Base-by-base conservation (phyloP, 2,329 filamentous ascomycete genomes). In the Epichloe coenophiala region DNA sequence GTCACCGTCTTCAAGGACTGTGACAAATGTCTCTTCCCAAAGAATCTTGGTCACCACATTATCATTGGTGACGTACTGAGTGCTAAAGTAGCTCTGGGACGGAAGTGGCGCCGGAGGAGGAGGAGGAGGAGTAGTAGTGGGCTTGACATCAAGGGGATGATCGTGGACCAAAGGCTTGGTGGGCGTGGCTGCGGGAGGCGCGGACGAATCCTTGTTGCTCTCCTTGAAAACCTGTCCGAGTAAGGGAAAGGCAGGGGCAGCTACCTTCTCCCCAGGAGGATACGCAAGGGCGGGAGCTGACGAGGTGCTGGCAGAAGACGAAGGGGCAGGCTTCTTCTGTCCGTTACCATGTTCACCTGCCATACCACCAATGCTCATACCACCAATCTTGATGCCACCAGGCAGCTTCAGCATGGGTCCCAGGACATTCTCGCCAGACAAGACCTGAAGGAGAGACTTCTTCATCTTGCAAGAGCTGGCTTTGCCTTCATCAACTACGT, bases 401-500 rank as follows among this genome's bases (percentile, higher is more conserved):
- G 88, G 88, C 19, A 95, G 76, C 42, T 73, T 70, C 12, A 71
- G 63, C 49, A 79, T 66, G 6, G 77, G 71, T 9, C 79, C 76
- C 2, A 65, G 58, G 47, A 79, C 75, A 59, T 88, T 68, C 54
- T 94, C 88, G 8, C 70, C 55, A 1, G 64, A 61, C 19, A 93
- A 64, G 0, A 61, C 57, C 0, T 65, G 54, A 3, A 86, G 84
- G 1, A 82, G 54, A 1, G 77, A 62, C 1, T 75, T 58, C 44
- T 56, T 47, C 61, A 91, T 76, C 47, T 73, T 71, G 71, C 89
- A 95, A 52, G 77, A 58, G 2, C 74, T 71, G 0, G 67, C 64
- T 27, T 80, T 73, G 43, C 61, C 64, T 66, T 91, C 73, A 48
- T 66, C 67, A 63, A 90, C 81, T 50, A 94, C 71, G 48, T 74